Evolutionary conservation across 495 filamentous ascomycete genomes (phyloP).

Genomic region (Daldinia vernicosa): DNA sequence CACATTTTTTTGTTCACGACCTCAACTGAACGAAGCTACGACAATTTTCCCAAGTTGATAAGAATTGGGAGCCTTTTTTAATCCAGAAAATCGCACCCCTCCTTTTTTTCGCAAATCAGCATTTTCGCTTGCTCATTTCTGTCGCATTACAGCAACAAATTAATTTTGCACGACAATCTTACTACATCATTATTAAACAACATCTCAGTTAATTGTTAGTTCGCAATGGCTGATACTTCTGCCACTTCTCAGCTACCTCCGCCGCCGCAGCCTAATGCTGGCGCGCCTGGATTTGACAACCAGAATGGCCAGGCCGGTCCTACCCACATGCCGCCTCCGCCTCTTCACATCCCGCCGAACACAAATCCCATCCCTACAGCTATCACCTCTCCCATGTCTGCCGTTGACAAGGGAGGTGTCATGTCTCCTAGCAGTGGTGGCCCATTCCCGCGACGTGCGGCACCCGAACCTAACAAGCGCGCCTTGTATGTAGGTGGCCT

Average conservation of each 20-base stretch:
- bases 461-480: conserved; percentile 98
- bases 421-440: conserved; percentile 84
- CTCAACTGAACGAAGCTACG: conserved; percentile 34
- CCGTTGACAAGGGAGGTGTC: conserved; percentile 68
- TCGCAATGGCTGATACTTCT: conserved; percentile 74
- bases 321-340: conserved; percentile 91
- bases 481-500: conserved; percentile 96
- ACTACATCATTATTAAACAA: conserved; percentile 27
- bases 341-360: conserved; percentile 94
- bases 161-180: conserved; percentile 37
- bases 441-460: conserved; percentile 87
- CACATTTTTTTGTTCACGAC: conserved; percentile 27
- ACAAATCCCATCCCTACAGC: conserved; percentile 95
- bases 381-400: conserved; percentile 84
- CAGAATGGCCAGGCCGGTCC: conserved; percentile 74
- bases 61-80: conserved; percentile 26
- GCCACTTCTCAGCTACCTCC: conserved; percentile 68
- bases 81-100: conserved; percentile 20
- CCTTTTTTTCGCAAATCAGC: conserved; percentile 22
- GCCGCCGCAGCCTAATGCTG: conserved; percentile 70
- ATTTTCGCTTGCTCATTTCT: conserved; percentile 30
- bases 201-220: conserved; percentile 18
- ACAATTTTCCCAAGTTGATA: conserved; percentile 19
- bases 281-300: conserved; percentile 75
- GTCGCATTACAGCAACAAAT: conserved; percentile 32